Evolutionary conservation across 148 eudicot genomes (phyloP).

Genomic region (Agrostemma githago): DNA sequence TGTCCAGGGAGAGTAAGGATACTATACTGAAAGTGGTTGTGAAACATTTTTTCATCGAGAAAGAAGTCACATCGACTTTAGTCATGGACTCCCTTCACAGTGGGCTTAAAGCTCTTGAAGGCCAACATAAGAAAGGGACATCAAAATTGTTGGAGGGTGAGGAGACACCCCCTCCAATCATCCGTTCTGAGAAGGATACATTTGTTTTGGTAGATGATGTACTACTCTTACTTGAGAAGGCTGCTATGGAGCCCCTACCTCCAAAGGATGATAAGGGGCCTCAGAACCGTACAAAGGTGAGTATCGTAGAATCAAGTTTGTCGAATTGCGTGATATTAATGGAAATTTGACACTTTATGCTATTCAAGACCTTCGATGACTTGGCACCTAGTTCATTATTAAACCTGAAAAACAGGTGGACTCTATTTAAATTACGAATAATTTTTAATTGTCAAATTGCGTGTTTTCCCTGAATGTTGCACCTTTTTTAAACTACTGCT

Average conservation of each 20-base stretch:
- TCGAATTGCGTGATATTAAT: not conserved
- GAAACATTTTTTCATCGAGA: conserved; percentile 83
- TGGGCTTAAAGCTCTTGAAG: conserved; percentile 96
- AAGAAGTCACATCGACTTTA: conserved; percentile 92
- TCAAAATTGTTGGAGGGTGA: conserved; percentile 58
- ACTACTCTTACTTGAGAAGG: conserved; percentile 65
- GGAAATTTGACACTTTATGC: not conserved
- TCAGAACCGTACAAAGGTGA: conserved; percentile 92
- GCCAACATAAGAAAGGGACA: conserved; percentile 53
- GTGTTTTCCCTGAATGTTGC: no score
- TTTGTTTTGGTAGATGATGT: conserved; percentile 88
- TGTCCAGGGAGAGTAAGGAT: conserved; percentile 82
- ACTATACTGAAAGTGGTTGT: conserved; percentile 68
- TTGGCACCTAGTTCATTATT: no score
- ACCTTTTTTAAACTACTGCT: no score
- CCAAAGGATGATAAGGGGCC: conserved; percentile 96
- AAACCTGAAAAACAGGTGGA: no score
- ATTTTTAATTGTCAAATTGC: no score
- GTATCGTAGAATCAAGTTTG: conserved; percentile 13
- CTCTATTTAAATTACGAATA: no score
- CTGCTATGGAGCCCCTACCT: conserved; percentile 80
- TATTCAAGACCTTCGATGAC: no score
- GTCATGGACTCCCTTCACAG: conserved; percentile 95
- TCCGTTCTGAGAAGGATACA: conserved; percentile 61
- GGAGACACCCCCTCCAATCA: conserved; percentile 63